Evolutionary conservation across 768 basidiomycete species (phyloP), one percentile per base, ranked within the genome.

Genomic region (Cyathus striatus): DNA sequence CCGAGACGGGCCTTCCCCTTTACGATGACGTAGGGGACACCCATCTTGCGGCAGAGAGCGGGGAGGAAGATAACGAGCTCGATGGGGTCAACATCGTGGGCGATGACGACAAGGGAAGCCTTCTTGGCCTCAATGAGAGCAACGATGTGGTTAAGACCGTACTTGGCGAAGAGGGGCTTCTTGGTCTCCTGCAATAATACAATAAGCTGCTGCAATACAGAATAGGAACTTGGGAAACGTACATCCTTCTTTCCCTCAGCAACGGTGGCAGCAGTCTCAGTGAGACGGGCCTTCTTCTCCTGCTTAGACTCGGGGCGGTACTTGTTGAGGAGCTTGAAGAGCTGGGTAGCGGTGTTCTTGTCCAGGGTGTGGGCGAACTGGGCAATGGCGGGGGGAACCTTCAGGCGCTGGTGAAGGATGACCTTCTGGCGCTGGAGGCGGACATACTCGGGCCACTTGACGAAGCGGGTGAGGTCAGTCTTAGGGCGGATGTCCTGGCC

Each of bases 391-490:
- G 95, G 95, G 52, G 95, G 95, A 21, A 96, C 93, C 79, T 98
- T 98, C 55, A 98, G 76, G 58, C 95, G 90, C 72, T 97, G 92
- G 79, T 89, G 74, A 47, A 98, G 85, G 70, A 98, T 95, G 59
- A 97, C 91, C 75, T 97, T 97, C 70, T 97, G 93, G 62, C 95
- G 84, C 62, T 98, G 95, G 36, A 98, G 86, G 60, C 93, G 90
- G 55, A 98, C 82, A 61, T 98, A 98, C 73, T 94, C 91, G 54
- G 95, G 95, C 95, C 95, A 99, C 68, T 96, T 97, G 72, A 97
- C 90, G 73, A 97, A 97, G 64, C 94, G 90, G 45, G 90, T 95
- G 52, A 97, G 69, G 69, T 98, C 95, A 43, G 79, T 79, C 63
- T 77, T 78, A 58, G 86, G 94, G 56, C 86, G 89, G 56, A 97